A percentile compares a stretch with the other conserved stretches of the same genome.
Evolutionary conservation across 2,329 filamentous ascomycete species (phyloP).

Genomic region (Graphilbum ipis-grandicollis): DNA sequence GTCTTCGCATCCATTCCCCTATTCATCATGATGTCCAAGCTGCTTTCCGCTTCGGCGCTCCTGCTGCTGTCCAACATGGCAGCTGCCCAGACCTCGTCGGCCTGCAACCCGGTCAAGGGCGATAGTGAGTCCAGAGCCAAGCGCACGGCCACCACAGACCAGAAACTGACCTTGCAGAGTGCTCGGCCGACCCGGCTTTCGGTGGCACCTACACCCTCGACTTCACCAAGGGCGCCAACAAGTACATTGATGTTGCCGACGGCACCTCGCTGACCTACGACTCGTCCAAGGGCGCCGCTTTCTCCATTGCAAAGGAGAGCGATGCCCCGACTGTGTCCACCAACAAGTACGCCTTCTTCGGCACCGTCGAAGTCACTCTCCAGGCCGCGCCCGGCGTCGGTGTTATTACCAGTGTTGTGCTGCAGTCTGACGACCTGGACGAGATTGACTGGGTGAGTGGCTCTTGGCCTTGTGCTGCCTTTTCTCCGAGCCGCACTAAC

Average conservation of each 20-base stretch:
- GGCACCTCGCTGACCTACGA: constrained; percentile 33
- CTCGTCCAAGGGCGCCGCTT: constrained; percentile 28
- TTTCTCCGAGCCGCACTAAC: too few relatives aligned
- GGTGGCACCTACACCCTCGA: constrained; percentile 48
- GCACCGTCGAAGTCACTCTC: constrained; percentile 62
- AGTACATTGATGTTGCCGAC: constrained; percentile 27
- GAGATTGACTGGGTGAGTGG: constrained; percentile 64
- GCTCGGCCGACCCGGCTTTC: constrained; percentile 60
- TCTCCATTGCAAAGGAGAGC: constrained; percentile 48
- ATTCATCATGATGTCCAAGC: constrained; percentile 26
- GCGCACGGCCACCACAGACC: too few relatives aligned
- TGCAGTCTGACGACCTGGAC: constrained; percentile 82
- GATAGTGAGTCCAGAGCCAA: too few relatives aligned
- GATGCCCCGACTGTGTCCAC: constrained; percentile 58
- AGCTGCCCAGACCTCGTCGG: constrained; percentile 38
- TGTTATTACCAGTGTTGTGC: constrained; percentile 75
- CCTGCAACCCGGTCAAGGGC: constrained; percentile 36
- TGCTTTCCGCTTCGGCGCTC: constrained; percentile 25
- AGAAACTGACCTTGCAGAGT: too few relatives aligned
- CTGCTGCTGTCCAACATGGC: constrained; percentile 28
- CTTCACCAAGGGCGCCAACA: constrained; percentile 56
- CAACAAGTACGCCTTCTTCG: constrained; percentile 93
- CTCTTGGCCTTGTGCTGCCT: too few relatives aligned
- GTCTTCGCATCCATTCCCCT: background rate
- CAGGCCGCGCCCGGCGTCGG: constrained; percentile 67